Conservation (phyloP, 2,329 filamentous ascomycete genomes). For the Beauveria sp. region DNA sequence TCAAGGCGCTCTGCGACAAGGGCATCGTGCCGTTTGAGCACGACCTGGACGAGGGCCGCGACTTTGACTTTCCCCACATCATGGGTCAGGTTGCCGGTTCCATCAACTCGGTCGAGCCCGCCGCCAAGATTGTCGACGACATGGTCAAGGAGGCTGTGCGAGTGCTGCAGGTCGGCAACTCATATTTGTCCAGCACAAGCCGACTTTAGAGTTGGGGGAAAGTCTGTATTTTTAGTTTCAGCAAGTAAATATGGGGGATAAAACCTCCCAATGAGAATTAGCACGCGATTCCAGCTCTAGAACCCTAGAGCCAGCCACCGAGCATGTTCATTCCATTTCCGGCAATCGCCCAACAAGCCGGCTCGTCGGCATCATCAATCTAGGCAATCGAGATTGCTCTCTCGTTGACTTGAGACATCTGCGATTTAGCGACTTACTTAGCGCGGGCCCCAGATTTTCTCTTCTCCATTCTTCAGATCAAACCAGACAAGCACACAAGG, state of each 20-base stretch:
- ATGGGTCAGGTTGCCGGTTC: constrained; percentile 91
- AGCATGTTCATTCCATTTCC: too few relatives aligned
- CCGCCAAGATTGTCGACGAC: constrained; percentile 75
- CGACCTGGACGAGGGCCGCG: constrained; percentile 74
- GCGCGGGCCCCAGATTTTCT: too few relatives aligned
- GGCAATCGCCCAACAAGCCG: too few relatives aligned
- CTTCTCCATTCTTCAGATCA: too few relatives aligned
- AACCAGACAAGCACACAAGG: too few relatives aligned
- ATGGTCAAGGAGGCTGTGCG: constrained; percentile 75
- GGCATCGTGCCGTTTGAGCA: constrained; percentile 76
- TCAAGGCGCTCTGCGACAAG: constrained; percentile 64
- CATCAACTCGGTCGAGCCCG: constrained; percentile 71
- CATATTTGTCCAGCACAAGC: constrained; percentile 48
- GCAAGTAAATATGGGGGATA: too few relatives aligned
- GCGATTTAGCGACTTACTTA: too few relatives aligned
- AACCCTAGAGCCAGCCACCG: too few relatives aligned
- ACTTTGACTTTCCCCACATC: constrained; percentile 78
- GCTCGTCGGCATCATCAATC: too few relatives aligned
- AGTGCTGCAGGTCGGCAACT: constrained; percentile 54
- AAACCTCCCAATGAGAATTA: neutral
- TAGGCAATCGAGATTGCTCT: too few relatives aligned
- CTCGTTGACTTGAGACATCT: too few relatives aligned
- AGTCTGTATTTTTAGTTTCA: neutral
- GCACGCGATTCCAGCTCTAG: too few relatives aligned
- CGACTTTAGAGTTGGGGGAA: constrained; percentile 25